A percentile compares a stretch with the other conserved stretches of the same genome.
Conservation (phyloP, 108 stramenopile genomes). For the Epithemia pelagica region DNA sequence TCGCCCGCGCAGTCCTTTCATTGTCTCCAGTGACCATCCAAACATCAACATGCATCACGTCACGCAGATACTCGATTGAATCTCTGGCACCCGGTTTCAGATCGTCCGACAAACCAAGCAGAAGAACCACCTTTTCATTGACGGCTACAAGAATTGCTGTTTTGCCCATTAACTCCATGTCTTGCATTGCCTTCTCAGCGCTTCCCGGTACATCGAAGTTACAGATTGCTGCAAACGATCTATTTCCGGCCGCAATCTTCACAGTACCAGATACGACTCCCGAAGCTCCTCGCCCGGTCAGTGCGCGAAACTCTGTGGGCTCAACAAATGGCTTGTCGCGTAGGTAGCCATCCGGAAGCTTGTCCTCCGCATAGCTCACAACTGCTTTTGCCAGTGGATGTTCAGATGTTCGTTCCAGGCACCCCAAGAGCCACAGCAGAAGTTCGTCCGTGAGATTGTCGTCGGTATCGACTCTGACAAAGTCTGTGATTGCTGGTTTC, state of each 20-base stretch:
- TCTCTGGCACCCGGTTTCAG: constrained; percentile 67
- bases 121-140: constrained; percentile 53
- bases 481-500: constrained; percentile 67
- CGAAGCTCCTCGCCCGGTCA: constrained; percentile 74
- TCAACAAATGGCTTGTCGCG: constrained; percentile 26
- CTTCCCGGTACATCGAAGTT: constrained; percentile 49
- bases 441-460: constrained; percentile 24
- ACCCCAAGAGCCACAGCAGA: constrained; percentile 61
- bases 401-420: constrained; percentile 73
- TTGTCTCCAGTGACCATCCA: constrained; percentile 99
- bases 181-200: constrained; percentile 54
- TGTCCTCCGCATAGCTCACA: constrained; percentile 34
- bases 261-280: constrained; percentile 43
- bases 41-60: constrained; percentile 72
- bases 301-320: constrained; percentile 33
- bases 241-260: constrained; percentile 66
- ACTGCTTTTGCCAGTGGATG: constrained; percentile 81
- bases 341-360: constrained; percentile 9
- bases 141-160: constrained; percentile 81
- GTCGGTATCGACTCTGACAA: constrained; percentile 39
- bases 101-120: constrained; percentile 84
- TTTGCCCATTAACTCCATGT: constrained; percentile 64
- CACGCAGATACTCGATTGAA: constrained; percentile 51
- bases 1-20: constrained; percentile 73
- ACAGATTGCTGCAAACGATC: constrained; percentile 43